Evolutionary conservation across 106 monocot genomes (phyloP), one percentile per base, ranked within the genome.

Genomic region (Dendrobium catenatum): DNA sequence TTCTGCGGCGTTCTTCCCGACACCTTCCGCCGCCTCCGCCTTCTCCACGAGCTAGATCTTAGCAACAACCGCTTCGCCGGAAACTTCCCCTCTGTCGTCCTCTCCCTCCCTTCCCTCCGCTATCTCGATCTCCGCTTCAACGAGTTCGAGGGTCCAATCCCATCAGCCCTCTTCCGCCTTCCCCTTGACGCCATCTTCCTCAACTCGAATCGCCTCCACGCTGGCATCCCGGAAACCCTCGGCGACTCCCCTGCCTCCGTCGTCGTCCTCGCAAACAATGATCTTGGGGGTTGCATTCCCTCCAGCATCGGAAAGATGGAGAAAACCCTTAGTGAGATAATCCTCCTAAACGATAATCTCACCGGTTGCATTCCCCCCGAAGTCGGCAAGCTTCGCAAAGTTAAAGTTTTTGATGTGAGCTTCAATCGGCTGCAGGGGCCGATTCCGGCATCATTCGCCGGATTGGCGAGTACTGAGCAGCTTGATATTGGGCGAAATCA

Each of bases 401-500:
- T 82, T 42, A 89, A 84, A 33, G 86, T 86, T 44, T 80, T 89
- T 15, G 89, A 89, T 58, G 83, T 89, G 24, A 80, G 80, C 77
- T 84, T 78, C 77, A 91, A 91, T 58, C 68, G 79, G 61, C 84
- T 91, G 1, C 58, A 56, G 77, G 91, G 91, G 5, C 73, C 82
- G 66, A 64, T 91, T 78, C 90, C 90, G 47, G 37, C 37, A 37
- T 37, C 37, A 37, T 37, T 37, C 37, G 37, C 37, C 37, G 81
- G 68, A 9, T 59, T 90, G 85, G 18, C 37, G 2, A 80, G 75
- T 41, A 43, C 89, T 8, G 85, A 93, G 88, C 85, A 88, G 87
- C 86, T 90, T n/a, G 85, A 93, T 74, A 78, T 93, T 5, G 93
- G 85, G 0, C 87, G 80, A 77, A 93, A 93, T 75, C 75, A 27